Conservation (phyloP, 768 basidiomycete species). For the Leucocoprinus sp. region DNA sequence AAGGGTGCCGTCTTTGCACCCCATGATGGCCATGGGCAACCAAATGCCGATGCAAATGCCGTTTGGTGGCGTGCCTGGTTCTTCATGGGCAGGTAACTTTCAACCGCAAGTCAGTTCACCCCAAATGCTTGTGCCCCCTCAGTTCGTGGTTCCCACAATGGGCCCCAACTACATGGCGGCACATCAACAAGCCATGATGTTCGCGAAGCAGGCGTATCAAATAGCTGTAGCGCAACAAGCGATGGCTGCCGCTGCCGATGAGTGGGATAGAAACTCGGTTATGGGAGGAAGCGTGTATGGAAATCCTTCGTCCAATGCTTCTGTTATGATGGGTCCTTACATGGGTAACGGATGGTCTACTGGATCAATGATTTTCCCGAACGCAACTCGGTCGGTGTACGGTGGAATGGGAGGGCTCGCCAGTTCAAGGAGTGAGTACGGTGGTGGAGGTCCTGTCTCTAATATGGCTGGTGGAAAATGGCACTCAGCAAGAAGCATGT, state of each 20-base stretch:
- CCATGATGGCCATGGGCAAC: conserved; percentile 34
- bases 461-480: conserved; percentile 37
- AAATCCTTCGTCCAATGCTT: conserved; percentile 17
- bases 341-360: conserved; percentile 37
- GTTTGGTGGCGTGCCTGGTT: conserved; percentile 16
- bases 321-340: conserved; percentile 18
- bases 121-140: conserved; percentile 33
- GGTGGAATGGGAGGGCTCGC: conserved; percentile 32
- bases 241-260: conserved; percentile 80
- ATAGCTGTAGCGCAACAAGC: conserved; percentile 88
- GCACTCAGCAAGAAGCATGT: conserved; percentile 55
- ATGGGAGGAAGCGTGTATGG: conserved; percentile 45
- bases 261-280: conserved; percentile 79
- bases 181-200: conserved; percentile 83
- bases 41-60: conserved; percentile 29
- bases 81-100: conserved; percentile 21
- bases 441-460: conserved; percentile 32
- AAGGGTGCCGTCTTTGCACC: conserved; percentile 35
- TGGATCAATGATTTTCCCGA: conserved; percentile 44
- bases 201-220: conserved; percentile 85
- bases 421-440: conserved; percentile 58
- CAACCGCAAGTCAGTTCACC: conserved; percentile 19
- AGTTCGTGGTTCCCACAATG: conserved; percentile 38
- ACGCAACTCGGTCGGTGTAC: conserved; percentile 47
- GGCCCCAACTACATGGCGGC: conserved; percentile 61